Percentiles rank a stretch among this genome's conserved stretches.
phyloP scores from a whole-genome alignment of 805 yeast genomes.

The Aciculoconidium aculeatum region DNA sequence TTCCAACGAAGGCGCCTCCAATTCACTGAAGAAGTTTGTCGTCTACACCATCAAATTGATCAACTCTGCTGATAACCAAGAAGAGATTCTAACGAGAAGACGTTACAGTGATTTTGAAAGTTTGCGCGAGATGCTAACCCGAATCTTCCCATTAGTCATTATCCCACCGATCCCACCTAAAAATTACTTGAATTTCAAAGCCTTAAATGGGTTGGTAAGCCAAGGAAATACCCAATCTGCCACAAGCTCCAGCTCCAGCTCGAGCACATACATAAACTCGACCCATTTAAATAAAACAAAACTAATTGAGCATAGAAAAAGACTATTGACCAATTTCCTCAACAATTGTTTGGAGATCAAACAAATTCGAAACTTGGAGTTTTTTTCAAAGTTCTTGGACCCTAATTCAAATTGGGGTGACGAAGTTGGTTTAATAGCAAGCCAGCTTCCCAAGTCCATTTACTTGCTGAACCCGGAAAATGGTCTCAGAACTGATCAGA shows the following conservation, averaged over 20 bases:
- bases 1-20: slow-evolving; percentile 67
- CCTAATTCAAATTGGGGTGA: slow-evolving; percentile 85
- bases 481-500: slow-evolving; percentile 30
- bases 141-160: slow-evolving; percentile 71
- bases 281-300: slow-evolving; percentile 32
- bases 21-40: slow-evolving; percentile 58
- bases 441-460: slow-evolving; percentile 36
- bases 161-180: slow-evolving; percentile 88
- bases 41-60: slow-evolving; percentile 72
- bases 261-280: slow-evolving; percentile 31
- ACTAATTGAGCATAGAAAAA: slow-evolving; percentile 41
- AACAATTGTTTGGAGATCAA: slow-evolving; percentile 63
- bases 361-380: slow-evolving; percentile 50
- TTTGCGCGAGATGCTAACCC: slow-evolving; percentile 62
- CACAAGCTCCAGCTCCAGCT: slow-evolving; percentile 3
- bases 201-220: slow-evolving; percentile 24
- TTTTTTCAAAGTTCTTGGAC: slow-evolving; percentile 74
- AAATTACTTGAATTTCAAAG: slow-evolving; percentile 31
- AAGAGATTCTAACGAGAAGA: slow-evolving; percentile 59
- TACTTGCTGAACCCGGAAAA: slow-evolving; percentile 42
- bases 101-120: slow-evolving; percentile 86
- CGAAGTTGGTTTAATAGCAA: slow-evolving; percentile 35
- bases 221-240: slow-evolving; percentile 6
- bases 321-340: slow-evolving; percentile 66
- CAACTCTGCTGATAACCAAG: slow-evolving; percentile 28